Evolutionary conservation across 805 yeast species (phyloP).

Genomic region (Kodamaea lidongshanica): DNA sequence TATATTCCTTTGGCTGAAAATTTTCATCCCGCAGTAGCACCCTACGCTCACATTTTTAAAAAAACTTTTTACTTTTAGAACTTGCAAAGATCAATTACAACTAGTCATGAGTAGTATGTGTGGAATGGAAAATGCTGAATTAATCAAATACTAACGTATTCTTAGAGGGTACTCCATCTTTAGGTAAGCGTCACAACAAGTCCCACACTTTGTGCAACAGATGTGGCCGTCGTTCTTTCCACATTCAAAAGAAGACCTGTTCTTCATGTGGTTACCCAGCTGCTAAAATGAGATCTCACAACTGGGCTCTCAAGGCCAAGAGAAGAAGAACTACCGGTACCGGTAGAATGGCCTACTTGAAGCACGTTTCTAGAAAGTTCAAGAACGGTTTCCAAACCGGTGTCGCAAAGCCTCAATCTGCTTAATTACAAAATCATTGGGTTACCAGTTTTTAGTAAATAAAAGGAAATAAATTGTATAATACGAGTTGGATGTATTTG

Average conservation of each 20-base stretch:
- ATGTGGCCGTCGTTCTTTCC: slow-evolving; percentile 99
- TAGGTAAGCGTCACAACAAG: slow-evolving; percentile 99
- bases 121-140: slow-evolving; percentile 9
- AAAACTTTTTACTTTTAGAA: slow-evolving; percentile 12
- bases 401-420: slow-evolving; percentile 61
- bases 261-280: slow-evolving; percentile 99
- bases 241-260: slow-evolving; percentile 98
- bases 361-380: slow-evolving; percentile 96
- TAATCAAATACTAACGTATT: slow-evolving; percentile 18
- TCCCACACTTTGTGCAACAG: slow-evolving; percentile 98
- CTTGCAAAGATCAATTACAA: slow-evolving; percentile 25
- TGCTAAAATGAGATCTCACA: slow-evolving; percentile 96
- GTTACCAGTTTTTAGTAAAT: slow-evolving; percentile 6
- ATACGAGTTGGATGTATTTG: slow-evolving; percentile 1
- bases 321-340: slow-evolving; percentile 99
- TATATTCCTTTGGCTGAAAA: too few relatives aligned
- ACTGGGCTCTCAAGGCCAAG: slow-evolving; percentile 99
- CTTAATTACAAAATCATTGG: too few relatives aligned
- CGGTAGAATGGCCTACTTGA: slow-evolving; percentile 98
- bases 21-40: slow-evolving; percentile 3
- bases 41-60: slow-evolving; percentile 6
- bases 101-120: slow-evolving; percentile 73
- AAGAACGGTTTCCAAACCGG: slow-evolving; percentile 98
- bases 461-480: slow-evolving; percentile 9
- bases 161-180: slow-evolving; percentile 97